These are phyloP conservation scores for Ajuga reptans DNA, from an alignment of 305 asterid genomes.

Conservation along the genomic window DNA sequence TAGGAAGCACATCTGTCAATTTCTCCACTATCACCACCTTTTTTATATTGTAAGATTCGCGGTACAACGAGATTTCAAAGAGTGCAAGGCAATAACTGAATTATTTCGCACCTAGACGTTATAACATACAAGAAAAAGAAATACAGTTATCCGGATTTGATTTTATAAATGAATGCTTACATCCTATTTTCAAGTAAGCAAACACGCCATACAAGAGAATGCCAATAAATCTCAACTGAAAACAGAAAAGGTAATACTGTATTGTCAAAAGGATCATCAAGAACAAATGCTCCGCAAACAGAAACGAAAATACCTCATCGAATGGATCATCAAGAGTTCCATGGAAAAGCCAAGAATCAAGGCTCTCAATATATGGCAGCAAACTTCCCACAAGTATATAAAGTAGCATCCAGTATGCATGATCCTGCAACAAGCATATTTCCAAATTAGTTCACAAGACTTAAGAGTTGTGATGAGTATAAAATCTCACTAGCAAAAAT, in stretches of 20 bases:
- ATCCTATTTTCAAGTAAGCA: neutral
- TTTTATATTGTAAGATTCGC: too few relatives aligned
- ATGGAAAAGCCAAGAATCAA: slow-evolving; percentile 96
- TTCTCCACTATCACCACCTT: too few relatives aligned
- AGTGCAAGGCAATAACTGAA: neutral
- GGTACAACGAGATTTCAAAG: too few relatives aligned
- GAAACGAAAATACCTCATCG: slow-evolving; percentile 63
- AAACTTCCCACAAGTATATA: slow-evolving; percentile 60
- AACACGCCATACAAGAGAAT: slow-evolving; percentile 7
- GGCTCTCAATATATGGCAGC: slow-evolving; percentile 79
- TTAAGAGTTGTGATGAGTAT: slow-evolving; percentile 2
- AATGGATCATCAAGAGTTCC: slow-evolving; percentile 92
- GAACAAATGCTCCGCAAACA: slow-evolving; percentile 6
- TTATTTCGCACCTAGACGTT: neutral
- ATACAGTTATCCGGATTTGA: neutral
- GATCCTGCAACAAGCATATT: slow-evolving; percentile 56
- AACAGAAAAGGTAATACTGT: neutral
- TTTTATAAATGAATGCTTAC: neutral
- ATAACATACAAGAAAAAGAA: neutral
- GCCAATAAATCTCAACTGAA: neutral
- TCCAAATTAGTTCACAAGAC: slow-evolving; percentile 17
- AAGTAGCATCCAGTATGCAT: slow-evolving; percentile 74
- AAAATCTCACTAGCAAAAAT: neutral
- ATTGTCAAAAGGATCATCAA: slow-evolving; percentile 60
- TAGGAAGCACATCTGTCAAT: too few relatives aligned